Percentiles rank a stretch among this genome's conserved stretches.
Conservation (phyloP, 2,329 filamentous ascomycete species). For the Aspergillus sojae region DNA sequence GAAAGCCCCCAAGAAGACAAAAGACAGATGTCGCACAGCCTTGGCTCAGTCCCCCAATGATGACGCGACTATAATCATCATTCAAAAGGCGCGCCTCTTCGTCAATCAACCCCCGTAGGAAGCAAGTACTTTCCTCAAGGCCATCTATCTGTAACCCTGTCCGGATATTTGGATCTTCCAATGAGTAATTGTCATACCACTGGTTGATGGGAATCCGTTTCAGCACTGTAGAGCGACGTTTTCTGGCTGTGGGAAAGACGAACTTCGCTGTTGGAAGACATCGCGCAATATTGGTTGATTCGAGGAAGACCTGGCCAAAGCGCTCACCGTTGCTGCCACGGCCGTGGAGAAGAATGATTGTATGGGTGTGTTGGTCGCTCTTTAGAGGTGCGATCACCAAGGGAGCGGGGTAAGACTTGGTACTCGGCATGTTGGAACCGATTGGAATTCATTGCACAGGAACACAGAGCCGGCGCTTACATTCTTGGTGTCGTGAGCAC, state of each 20-base stretch:
- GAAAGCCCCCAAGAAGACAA: conserved; percentile 44
- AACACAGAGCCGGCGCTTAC: neutral
- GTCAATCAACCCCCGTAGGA: conserved; percentile 38
- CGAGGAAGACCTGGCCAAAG: conserved; percentile 40
- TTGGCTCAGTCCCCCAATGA: conserved; percentile 58
- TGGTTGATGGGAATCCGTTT: conserved; percentile 50
- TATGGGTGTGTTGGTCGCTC: conserved; percentile 34
- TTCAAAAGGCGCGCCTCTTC: conserved; percentile 32
- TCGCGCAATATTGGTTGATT: conserved; percentile 18
- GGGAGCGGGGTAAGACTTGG: conserved; percentile 19
- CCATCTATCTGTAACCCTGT: conserved; percentile 50
- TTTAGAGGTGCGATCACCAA: conserved; percentile 21
- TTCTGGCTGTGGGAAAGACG: conserved; percentile 55
- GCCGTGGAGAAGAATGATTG: conserved; percentile 47
- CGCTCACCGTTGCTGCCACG: conserved; percentile 38
- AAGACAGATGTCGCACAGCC: conserved; percentile 54
- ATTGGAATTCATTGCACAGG: neutral
- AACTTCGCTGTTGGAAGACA: conserved; percentile 44
- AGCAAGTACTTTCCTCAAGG: conserved; percentile 44
- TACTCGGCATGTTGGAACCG: neutral
- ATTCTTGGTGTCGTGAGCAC: neutral
- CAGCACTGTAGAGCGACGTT: conserved; percentile 48
- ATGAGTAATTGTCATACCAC: conserved; percentile 55
- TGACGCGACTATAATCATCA: conserved; percentile 41
- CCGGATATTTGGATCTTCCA: conserved; percentile 45